These are phyloP conservation scores for Thielaviopsis musarum DNA, from an alignment of 2,329 filamentous ascomycete genomes.

Conservation along the genomic window DNA sequence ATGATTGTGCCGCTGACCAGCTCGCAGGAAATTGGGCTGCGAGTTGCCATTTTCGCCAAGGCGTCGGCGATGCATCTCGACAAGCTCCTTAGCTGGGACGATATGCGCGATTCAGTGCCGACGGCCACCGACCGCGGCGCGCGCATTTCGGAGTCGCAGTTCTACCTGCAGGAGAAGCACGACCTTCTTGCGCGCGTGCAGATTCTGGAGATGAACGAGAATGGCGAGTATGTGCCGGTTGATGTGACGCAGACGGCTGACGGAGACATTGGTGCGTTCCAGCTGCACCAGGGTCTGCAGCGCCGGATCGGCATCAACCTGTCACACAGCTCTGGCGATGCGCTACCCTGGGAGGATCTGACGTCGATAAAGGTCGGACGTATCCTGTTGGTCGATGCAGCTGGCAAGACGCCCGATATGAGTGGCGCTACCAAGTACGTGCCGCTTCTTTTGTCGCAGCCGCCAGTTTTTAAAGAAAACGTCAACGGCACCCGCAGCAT, in stretches of 20 bases:
- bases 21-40: constrained; percentile 49
- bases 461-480: constrained; percentile 67
- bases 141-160: constrained; percentile 78
- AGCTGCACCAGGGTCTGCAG: constrained; percentile 88
- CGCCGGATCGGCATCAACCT: constrained; percentile 73
- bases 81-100: constrained; percentile 95
- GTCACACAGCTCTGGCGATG: constrained; percentile 80
- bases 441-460: constrained; percentile 56
- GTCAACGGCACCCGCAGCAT: constrained; percentile 81
- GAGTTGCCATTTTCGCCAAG: constrained; percentile 81
- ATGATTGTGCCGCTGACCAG: constrained; percentile 82
- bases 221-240: constrained; percentile 78
- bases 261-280: constrained; percentile 77
- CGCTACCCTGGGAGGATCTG: constrained; percentile 76
- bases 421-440: constrained; percentile 49
- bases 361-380: constrained; percentile 60
- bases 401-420: constrained; percentile 70
- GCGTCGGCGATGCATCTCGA: constrained; percentile 90
- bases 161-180: constrained; percentile 83
- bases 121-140: constrained; percentile 29
- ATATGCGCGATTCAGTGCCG: constrained; percentile 70
- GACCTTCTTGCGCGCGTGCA: constrained; percentile 81
- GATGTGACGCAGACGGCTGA: constrained; percentile 79
- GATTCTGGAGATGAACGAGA: constrained; percentile 80
- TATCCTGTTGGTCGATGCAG: constrained; percentile 68